These are phyloP conservation scores for Aspergillus steynii DNA, from an alignment of 495 filamentous ascomycete genomes.

Conservation along the genomic window DNA sequence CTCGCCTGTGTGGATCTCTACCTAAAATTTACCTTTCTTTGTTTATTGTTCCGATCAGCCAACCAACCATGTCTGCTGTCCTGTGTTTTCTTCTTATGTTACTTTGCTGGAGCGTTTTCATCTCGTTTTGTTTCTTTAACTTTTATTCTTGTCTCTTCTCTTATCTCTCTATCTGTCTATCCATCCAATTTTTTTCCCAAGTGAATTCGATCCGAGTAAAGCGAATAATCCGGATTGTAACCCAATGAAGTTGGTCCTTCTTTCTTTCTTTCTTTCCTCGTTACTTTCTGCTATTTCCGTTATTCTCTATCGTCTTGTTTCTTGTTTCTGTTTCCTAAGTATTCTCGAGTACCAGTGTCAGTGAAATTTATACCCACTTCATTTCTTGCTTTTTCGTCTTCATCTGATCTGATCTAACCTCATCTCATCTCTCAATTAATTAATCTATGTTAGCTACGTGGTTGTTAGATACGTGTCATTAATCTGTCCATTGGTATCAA, in stretches of 20 bases:
- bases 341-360: constrained; percentile 1
- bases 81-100: not conserved
- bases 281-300: constrained; percentile 9
- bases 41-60: not conserved
- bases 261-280: constrained; percentile 3
- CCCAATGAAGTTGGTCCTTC: not conserved
- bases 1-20: not conserved
- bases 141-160: not conserved
- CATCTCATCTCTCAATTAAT: not conserved
- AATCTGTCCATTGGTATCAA: no score
- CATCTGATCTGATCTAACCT: constrained; percentile 4
- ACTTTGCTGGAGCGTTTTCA: not conserved
- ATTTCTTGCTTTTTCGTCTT: constrained; percentile 3
- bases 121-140: not conserved
- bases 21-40: not conserved
- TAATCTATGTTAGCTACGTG: no score
- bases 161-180: not conserved
- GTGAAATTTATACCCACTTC: constrained; percentile 40
- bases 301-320: constrained; percentile 8
- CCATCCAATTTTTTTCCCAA: not conserved
- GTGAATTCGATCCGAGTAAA: not conserved
- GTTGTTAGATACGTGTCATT: no score
- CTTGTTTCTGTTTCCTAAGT: constrained; percentile 9
- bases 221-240: not conserved
- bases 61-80: not conserved